These are phyloP conservation scores for Rosa persica DNA, from an alignment of 306 rosid species.

Conservation along the genomic window DNA sequence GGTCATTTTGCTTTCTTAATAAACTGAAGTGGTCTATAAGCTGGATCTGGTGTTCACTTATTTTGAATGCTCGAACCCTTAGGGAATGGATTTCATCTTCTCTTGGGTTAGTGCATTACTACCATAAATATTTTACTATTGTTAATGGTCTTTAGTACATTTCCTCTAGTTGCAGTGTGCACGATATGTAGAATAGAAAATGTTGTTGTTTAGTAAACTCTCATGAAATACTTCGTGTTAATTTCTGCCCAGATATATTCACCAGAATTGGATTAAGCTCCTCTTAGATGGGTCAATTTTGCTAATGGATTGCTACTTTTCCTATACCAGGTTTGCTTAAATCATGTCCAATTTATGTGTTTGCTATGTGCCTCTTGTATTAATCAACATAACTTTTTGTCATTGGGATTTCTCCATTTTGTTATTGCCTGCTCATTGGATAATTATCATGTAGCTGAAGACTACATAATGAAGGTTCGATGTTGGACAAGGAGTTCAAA, in stretches of 20 bases:
- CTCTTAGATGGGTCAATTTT: no score
- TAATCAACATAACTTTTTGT: no score
- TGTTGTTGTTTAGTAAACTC: neutral
- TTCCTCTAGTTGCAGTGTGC: neutral
- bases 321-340: no score
- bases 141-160: neutral
- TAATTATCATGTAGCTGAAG: no score
- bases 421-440: no score
- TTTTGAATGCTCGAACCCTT: slow-evolving; percentile 64
- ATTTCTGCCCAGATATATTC: slow-evolving; percentile 65
- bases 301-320: no score
- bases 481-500: no score
- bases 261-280: slow-evolving; percentile 78
- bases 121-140: neutral
- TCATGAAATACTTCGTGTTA: neutral
- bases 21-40: neutral
- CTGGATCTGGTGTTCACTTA: neutral
- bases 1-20: neutral
- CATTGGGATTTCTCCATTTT: no score
- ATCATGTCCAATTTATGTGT: no score
- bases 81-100: slow-evolving; percentile 88
- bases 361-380: no score
- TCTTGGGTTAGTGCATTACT: slow-evolving; percentile 66
- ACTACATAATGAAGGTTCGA: no score
- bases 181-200: neutral